These are phyloP conservation scores for Calycina herbarum DNA, from an alignment of 2,329 filamentous ascomycete species.

Conservation along the genomic window DNA sequence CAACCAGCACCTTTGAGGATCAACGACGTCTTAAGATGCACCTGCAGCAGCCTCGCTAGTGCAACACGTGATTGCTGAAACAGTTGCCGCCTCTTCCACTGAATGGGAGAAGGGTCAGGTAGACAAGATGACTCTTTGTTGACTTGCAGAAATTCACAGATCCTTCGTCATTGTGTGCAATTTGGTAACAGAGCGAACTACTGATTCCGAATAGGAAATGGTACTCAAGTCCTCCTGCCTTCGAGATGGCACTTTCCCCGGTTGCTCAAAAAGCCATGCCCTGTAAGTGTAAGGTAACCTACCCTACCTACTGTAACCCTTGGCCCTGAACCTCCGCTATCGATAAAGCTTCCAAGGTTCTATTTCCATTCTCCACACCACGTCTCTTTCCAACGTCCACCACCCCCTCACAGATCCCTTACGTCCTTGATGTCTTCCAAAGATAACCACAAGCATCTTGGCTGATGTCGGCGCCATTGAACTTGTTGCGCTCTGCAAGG, in stretches of 20 bases:
- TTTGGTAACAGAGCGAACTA: background rate
- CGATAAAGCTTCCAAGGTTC: conserved; percentile 14
- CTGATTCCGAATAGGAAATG: background rate
- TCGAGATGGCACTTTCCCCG: background rate
- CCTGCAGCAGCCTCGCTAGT: background rate
- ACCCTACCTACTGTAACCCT: background rate
- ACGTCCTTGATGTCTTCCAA: conserved; percentile 27
- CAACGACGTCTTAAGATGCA: background rate
- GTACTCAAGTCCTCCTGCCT: background rate
- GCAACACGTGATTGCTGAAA: conserved; percentile 9
- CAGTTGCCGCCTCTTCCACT: background rate
- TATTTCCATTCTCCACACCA: background rate
- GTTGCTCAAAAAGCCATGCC: background rate
- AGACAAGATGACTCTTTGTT: background rate
- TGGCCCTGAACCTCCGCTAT: conserved; percentile 3
- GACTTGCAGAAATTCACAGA: background rate
- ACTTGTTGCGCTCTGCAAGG: conserved; percentile 27
- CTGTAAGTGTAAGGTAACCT: background rate
- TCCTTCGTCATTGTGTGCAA: background rate
- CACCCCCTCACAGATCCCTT: background rate
- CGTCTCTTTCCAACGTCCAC: background rate
- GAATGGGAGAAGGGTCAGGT: background rate
- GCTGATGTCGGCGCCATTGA: conserved; percentile 37
- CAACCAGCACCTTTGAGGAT: conserved; percentile 16
- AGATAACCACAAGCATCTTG: conserved; percentile 14